Base-by-base conservation (phyloP, 306 rosid species). In the Glycine soja region DNA sequence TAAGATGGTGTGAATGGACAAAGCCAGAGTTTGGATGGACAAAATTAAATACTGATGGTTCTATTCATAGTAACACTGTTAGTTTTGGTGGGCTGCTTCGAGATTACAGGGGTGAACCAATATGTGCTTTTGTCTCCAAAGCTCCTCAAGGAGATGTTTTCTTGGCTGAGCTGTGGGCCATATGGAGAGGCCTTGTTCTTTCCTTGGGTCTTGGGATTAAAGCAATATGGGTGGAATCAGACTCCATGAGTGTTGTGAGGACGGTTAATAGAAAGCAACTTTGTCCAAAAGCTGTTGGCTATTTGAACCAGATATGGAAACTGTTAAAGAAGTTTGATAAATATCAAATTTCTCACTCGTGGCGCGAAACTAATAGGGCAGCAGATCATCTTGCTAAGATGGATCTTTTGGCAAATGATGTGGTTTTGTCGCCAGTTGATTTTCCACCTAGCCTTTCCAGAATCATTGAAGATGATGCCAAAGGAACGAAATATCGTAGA, bases 341-440 rank as follows among this genome's bases (percentile, higher is more conserved):
- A 10, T 75, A 77, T 71, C 10, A 38, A 10, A 75, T 92, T 76
- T 75, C 94, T 74, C 97, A 90, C 81, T 78, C 92, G 4, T 92
- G 91, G 94, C 91, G 94, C 0, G 97, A 90, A 83, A 81, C 94
- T 78, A 88, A 92, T 12, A 86, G 85, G 51, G 94, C 92, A 5
- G 92, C 94, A 47, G 92, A 92, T 90, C 85, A 86, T 84, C 97
- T 92, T 79, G 71, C 91, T 7, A 88, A 88, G 86, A 88, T 88
- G 92, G 83, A 56, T 57, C 51, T 86, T 77, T 7, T 0, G 6
- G 85, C 83, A 30, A 79, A 80, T 19, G 94, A 90, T 19, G 81
- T 81, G 11, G 87, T 92, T n/a, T 72, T 92, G 16, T 83, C 86
- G 89, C 94, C 91, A 1, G 40, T 0, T 79, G 85, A 87, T 74